Conservation (phyloP, 2,329 filamentous ascomycete genomes). For the Stagonosporopsis rhizophila region DNA sequence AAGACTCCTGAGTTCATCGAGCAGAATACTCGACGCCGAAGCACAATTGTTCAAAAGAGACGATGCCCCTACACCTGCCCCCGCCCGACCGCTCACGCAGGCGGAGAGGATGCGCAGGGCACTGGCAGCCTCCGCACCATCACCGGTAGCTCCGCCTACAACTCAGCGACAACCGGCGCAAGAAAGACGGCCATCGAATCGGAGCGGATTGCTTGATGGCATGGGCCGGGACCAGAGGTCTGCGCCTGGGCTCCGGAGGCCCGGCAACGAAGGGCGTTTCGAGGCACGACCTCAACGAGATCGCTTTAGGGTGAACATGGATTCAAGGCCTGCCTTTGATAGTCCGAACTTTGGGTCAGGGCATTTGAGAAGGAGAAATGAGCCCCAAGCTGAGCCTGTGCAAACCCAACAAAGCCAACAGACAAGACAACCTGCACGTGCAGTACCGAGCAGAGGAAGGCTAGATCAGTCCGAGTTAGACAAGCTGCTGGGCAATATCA, state of each 20-base stretch:
- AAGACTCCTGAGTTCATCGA: conserved; percentile 44
- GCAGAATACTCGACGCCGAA: conserved; percentile 41
- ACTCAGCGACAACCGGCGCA: conserved; percentile 19
- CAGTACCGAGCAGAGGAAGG: conserved; percentile 26
- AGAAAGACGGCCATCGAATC: conserved; percentile 24
- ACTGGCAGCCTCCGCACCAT: conserved; percentile 28
- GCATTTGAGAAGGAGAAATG: conserved; percentile 39
- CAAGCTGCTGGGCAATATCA: conserved; percentile 29
- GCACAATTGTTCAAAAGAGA: conserved; percentile 36
- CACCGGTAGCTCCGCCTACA: neutral
- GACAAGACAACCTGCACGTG: conserved; percentile 6
- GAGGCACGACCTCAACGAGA: conserved; percentile 17
- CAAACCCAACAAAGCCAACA: conserved; percentile 5
- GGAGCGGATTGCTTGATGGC: conserved; percentile 25
- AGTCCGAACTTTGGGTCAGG: conserved; percentile 35
- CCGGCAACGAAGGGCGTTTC: neutral
- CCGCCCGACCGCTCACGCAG: conserved; percentile 31
- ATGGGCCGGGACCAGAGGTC: conserved; percentile 27
- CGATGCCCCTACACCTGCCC: conserved; percentile 19
- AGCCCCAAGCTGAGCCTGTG: conserved; percentile 19
- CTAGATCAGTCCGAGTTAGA: conserved; percentile 41
- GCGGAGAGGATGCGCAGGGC: conserved; percentile 40
- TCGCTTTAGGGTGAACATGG: conserved; percentile 43
- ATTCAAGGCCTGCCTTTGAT: conserved; percentile 35
- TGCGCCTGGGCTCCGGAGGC: conserved; percentile 8